phyloP scores from a whole-genome alignment of 495 filamentous ascomycete species.

The Aspergillus heteromorphus region DNA sequence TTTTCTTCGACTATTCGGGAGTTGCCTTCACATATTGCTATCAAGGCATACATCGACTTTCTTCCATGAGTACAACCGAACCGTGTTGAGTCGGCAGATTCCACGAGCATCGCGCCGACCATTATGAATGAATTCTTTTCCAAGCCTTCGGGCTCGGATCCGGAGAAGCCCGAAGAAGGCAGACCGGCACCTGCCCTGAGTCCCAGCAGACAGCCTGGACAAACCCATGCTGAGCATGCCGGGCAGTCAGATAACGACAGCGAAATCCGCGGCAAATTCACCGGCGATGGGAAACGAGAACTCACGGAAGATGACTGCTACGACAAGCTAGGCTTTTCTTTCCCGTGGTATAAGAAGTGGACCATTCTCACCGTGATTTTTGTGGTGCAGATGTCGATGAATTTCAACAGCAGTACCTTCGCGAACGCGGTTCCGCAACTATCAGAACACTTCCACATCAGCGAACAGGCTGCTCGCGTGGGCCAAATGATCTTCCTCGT shows the following conservation, averaged over 20 bases:
- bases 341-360: conserved; percentile 68
- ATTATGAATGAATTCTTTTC: conserved; percentile 1
- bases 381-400: conserved; percentile 75
- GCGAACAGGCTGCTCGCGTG: conserved; percentile 56
- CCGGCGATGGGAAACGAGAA: conserved; percentile 46
- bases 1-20: too few species aligned
- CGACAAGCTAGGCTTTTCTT: conserved; percentile 61
- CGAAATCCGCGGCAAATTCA: conserved; percentile 5
- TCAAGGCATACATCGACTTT: not conserved
- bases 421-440: conserved; percentile 59
- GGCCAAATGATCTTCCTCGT: conserved; percentile 70
- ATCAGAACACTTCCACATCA: conserved; percentile 56
- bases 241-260: conserved; percentile 17
- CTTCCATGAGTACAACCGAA: not conserved
- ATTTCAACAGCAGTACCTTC: conserved; percentile 75
- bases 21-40: not conserved
- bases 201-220: conserved; percentile 8
- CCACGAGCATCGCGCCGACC: not conserved
- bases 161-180: not conserved
- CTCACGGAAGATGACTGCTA: conserved; percentile 58
- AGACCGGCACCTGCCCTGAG: not conserved
- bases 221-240: conserved; percentile 19
- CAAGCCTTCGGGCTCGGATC: not conserved
- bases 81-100: not conserved
- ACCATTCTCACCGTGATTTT: conserved; percentile 68